Base-by-base conservation (phyloP, 371 early-diverging fungal species). In the Mucor saturninus region DNA sequence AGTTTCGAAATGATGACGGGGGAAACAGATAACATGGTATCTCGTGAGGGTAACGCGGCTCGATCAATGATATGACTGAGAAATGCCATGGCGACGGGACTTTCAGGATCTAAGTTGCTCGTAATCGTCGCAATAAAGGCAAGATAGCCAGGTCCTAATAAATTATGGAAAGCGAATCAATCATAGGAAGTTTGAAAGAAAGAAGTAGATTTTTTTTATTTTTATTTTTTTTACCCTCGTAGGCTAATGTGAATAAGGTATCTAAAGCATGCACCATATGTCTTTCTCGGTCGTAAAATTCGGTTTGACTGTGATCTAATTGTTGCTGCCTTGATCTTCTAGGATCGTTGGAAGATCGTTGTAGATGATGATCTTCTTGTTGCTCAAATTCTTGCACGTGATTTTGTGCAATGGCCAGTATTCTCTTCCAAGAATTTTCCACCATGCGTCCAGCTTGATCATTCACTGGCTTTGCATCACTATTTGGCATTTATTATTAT, bases 1-100 rank as follows among this genome's bases (percentile, higher is more conserved):
- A 77, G 38, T 48, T 70, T 65, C 1, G 55, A 55, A 5, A 81
- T 54, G n/a, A 79, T 76, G 26, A 68, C 71, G 5, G 65, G 64
- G 7, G 76, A 76, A 21, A 76, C 68, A 2, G 60, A 40, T 2
- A 43, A 8, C 71, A 79, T 72, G n/a, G 84, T 80, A 8, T 77
- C 71, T 37, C 77, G 73, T 1, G 82, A 79, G 8, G 83, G 86
- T 15, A 86, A 60, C 1, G 86, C 77, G 2, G 84, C 75, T 61
- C 79, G 69, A 55, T 86, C 86, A 56, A 86, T 74, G 39, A 84
- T 76, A 64, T 86, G 86, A 50, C 79, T 75, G 11, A 86, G 63
- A 54, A 86, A 86, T 2, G 83, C 83, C 69, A 84, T 80, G 2
- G 84, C 79, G 2, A 86, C 74, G 7, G 84, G 81, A 38, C 74